phyloP scores from a whole-genome alignment of 805 yeast species.

The Yarrowia phangngaensis region DNA sequence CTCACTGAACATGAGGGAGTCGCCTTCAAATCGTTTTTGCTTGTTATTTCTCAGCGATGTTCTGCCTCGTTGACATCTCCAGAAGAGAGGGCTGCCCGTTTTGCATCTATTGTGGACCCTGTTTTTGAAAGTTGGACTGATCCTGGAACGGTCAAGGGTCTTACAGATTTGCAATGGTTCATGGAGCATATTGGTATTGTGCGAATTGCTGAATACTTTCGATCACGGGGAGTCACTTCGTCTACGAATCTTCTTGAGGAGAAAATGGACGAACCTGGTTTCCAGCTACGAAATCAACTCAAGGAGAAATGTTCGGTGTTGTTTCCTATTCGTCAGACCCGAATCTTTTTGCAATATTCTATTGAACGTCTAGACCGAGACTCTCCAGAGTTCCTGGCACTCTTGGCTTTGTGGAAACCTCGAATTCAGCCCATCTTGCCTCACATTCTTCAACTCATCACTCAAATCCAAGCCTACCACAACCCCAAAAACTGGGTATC shows the following conservation, averaged over 20 bases:
- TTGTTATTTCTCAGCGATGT: slow-evolving; percentile 86
- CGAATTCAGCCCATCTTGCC: slow-evolving; percentile 89
- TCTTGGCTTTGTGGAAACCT: slow-evolving; percentile 85
- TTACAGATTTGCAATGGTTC: slow-evolving; percentile 90
- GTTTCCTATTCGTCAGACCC: slow-evolving; percentile 92
- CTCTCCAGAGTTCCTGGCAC: slow-evolving; percentile 64
- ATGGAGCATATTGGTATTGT: slow-evolving; percentile 97
- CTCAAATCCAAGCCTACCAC: slow-evolving; percentile 91
- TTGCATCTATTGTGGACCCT: slow-evolving; percentile 86
- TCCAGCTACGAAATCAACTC: slow-evolving; percentile 65
- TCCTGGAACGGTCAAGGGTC: slow-evolving; percentile 82
- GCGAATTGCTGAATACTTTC: slow-evolving; percentile 85
- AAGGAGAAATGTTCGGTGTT: slow-evolving; percentile 90
- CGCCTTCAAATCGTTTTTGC: slow-evolving; percentile 83
- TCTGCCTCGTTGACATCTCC: slow-evolving; percentile 37
- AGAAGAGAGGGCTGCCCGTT: slow-evolving; percentile 68
- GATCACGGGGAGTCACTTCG: slow-evolving; percentile 73
- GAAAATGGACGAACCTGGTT: slow-evolving; percentile 87
- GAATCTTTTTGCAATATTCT: slow-evolving; percentile 91
- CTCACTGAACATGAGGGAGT: slow-evolving; percentile 88
- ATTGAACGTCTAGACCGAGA: slow-evolving; percentile 84
- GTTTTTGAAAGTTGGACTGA: slow-evolving; percentile 91
- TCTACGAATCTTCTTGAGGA: slow-evolving; percentile 70
- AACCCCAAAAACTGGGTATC: slow-evolving; percentile 89
- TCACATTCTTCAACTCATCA: slow-evolving; percentile 76